Evolutionary conservation across 163 green algal genomes (phyloP), one percentile per base, ranked within the genome.

Genomic region (Coccomyxa subellipsoidea): DNA sequence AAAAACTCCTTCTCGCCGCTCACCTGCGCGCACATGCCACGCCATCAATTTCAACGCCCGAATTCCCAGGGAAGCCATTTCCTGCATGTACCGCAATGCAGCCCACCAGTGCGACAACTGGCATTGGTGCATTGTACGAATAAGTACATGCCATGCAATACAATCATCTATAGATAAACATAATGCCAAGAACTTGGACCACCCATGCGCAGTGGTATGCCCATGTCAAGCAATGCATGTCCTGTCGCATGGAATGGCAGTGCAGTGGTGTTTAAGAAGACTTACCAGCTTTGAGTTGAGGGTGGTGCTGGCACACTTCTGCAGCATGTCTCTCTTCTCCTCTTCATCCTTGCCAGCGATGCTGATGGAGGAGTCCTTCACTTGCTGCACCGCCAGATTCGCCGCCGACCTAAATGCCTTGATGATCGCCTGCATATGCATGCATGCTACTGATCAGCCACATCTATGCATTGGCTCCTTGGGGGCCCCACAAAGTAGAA

Each of bases 1-100:
- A 99, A 99, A 85, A 99, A 99, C 69, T 98, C 95, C 84, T 97
- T 96, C 90, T 99, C 96, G 23, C 95, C 95, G 81, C 85, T 92
- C 34, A 96, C 92, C 92, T 96, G 89, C 38, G 23, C 47, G 5
- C 47, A 59, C 47, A 59, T 59, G 47, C 47, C 47, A 59, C 23
- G 47, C 47, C 47, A 7, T 18, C 47, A n/a, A n/a, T n/a, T n/a
- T n/a, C n/a, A n/a, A n/a, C n/a, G n/a, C n/a, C n/a, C n/a, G n/a
- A n/a, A n/a, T 18, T 59, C 47, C 21, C 47, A 59, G 21, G 47
- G 47, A 7, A 6, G 1, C 23, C 47, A 59, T 27, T 59, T 12
- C 47, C 21, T 12, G 4, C 21, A 18, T 59, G 5, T 27, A 1
- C 47, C 23, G 47, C 47, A 6, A 23, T 59, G 5, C 47, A 59